Conservation (phyloP, 1,284 basidiomycete genomes). For the Fomes fomentarius region DNA sequence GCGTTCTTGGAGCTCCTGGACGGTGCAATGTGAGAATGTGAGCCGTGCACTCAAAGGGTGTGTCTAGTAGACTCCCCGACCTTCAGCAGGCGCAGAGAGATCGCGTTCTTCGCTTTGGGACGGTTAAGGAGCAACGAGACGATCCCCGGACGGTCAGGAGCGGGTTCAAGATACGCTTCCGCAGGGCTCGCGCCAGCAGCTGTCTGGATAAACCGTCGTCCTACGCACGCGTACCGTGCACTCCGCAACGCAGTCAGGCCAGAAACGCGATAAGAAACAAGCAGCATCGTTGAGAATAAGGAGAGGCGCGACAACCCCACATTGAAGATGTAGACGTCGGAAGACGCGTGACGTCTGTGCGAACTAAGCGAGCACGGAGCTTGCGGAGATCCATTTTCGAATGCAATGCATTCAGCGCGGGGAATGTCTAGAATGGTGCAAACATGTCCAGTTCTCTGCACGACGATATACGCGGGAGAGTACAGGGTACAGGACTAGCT, state of each 20-base stretch:
- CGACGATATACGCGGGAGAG: conserved; percentile 1
- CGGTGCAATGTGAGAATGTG: background rate
- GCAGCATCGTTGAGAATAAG: background rate
- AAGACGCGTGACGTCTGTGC: conserved; percentile 12
- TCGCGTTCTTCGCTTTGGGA: conserved; percentile 88
- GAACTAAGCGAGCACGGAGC: conserved; percentile 6
- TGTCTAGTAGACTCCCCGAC: conserved; percentile 38
- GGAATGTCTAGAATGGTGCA: background rate
- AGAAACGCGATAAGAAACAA: conserved; percentile 1
- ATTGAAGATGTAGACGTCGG: background rate
- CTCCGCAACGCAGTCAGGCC: background rate
- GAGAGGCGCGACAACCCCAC: conserved; percentile 2
- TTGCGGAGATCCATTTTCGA: background rate
- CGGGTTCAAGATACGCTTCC: conserved; percentile 64
- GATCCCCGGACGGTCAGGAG: conserved; percentile 51
- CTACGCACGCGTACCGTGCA: background rate
- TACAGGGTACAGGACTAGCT: conserved; percentile 15
- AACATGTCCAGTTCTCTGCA: conserved; percentile 18
- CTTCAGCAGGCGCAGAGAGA: conserved; percentile 75
- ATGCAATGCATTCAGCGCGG: background rate
- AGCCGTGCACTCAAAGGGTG: background rate
- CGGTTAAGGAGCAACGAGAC: conserved; percentile 77
- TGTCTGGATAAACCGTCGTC: conserved; percentile 18
- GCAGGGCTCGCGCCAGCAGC: conserved; percentile 4
- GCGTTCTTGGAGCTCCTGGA: conserved; percentile 73